phyloP scores from a whole-genome alignment of 73 alveolate species.

The Urostyla sp. region DNA sequence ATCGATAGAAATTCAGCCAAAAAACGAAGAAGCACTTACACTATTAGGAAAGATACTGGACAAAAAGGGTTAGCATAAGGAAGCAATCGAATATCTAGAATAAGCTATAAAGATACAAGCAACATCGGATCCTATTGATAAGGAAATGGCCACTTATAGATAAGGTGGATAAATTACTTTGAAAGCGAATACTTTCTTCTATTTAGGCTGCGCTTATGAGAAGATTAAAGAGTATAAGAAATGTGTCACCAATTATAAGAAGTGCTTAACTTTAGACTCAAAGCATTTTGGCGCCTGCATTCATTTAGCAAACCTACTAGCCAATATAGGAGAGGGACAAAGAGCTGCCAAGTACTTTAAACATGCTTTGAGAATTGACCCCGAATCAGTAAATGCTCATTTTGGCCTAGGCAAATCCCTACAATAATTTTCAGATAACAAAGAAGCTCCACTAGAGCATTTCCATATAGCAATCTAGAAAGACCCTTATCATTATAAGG shows the following conservation, averaged over 20 bases:
- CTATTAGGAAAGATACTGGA: slow-evolving; percentile 47
- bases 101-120: slow-evolving; percentile 11
- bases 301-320: slow-evolving; percentile 78
- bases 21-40: slow-evolving; percentile 33
- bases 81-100: slow-evolving; percentile 33
- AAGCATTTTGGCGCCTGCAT: slow-evolving; percentile 73
- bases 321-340: slow-evolving; percentile 64
- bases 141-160: not conserved
- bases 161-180: too few relatives aligned
- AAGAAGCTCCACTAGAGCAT: slow-evolving; percentile 60
- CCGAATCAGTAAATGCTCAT: slow-evolving; percentile 71
- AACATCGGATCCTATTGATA: not conserved
- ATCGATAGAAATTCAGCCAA: slow-evolving; percentile 43
- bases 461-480: slow-evolving; percentile 54
- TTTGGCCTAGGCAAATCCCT: slow-evolving; percentile 75
- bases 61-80: slow-evolving; percentile 17
- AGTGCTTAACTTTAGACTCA: slow-evolving; percentile 53
- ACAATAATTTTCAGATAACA: slow-evolving; percentile 64
- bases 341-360: slow-evolving; percentile 80
- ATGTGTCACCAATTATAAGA: slow-evolving; percentile 57
- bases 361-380: slow-evolving; percentile 78
- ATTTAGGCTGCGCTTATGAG: slow-evolving; percentile 62
- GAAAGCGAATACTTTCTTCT: slow-evolving; percentile 49
- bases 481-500: slow-evolving; percentile 70
- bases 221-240: slow-evolving; percentile 64